These are phyloP conservation scores for Mycena capillaripes DNA, from an alignment of 768 basidiomycete species.

Conservation along the genomic window DNA sequence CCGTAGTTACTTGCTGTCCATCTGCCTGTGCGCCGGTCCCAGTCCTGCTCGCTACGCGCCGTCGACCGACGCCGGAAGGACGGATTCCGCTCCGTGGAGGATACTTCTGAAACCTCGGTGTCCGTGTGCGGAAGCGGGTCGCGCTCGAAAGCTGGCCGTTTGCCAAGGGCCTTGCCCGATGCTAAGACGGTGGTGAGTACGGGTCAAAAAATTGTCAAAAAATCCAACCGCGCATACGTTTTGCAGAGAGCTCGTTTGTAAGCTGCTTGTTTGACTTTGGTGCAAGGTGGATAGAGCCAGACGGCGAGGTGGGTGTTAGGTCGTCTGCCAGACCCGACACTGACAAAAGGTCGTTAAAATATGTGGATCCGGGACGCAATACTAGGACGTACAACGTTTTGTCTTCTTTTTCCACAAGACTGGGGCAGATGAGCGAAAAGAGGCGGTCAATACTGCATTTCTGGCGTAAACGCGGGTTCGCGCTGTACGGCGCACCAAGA, in stretches of 20 bases:
- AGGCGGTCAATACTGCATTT: not conserved
- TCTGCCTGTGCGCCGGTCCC: constrained; percentile 17
- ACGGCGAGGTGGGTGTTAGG: not conserved
- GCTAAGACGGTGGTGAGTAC: not conserved
- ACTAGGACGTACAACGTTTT: not conserved
- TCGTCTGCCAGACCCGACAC: not conserved
- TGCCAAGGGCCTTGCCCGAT: not conserved
- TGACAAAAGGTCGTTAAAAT: not conserved
- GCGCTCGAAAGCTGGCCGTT: constrained; percentile 15
- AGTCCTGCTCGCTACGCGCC: constrained; percentile 15
- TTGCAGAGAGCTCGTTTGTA: not conserved
- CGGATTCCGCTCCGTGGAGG: not conserved
- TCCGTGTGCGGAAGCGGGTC: constrained; percentile 22
- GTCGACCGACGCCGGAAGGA: constrained; percentile 24
- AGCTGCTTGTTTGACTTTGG: not conserved
- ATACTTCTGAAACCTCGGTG: not conserved
- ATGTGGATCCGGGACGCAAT: not conserved
- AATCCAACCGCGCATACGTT: not conserved
- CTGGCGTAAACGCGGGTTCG: not conserved
- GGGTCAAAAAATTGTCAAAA: not conserved
- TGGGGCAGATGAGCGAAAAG: constrained; percentile 26
- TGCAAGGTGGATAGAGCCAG: constrained; percentile 12
- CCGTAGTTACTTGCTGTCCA: constrained; percentile 22
- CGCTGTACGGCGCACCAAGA: not conserved
- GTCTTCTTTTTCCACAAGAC: not conserved